Conservation (phyloP, 805 yeast species). For the Kluyveromyces siamensis region DNA sequence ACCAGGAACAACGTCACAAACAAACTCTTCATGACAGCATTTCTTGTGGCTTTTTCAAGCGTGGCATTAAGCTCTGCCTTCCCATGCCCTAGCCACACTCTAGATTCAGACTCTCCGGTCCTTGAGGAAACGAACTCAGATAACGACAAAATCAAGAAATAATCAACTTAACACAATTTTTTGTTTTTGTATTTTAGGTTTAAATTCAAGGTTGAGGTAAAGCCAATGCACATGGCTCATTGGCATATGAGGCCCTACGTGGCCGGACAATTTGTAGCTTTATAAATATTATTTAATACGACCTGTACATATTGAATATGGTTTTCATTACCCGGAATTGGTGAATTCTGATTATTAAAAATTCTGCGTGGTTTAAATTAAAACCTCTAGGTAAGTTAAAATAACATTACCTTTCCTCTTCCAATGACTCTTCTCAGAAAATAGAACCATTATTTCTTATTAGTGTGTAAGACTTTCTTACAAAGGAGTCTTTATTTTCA, state of each 20-base stretch:
- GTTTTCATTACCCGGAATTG: neutral
- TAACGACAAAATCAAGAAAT: neutral
- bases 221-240: neutral
- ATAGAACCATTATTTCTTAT: too few relatives aligned
- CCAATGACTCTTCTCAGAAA: too few relatives aligned
- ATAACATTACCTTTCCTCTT: too few relatives aligned
- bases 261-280: neutral
- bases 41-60: constrained; percentile 47
- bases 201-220: too few relatives aligned
- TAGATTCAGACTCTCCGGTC: constrained; percentile 33
- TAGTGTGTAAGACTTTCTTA: neutral
- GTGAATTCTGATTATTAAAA: neutral
- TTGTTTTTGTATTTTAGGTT: neutral
- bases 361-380: neutral
- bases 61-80: constrained; percentile 35
- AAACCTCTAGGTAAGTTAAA: neutral
- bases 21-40: constrained; percentile 48
- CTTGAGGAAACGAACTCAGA: constrained; percentile 9
- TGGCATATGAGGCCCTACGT: neutral
- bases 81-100: constrained; percentile 37
- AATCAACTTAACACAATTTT: neutral
- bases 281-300: neutral
- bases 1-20: constrained; percentile 44
- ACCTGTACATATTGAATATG: neutral
- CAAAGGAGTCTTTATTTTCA: neutral